Base-by-base conservation (phyloP, 1,284 basidiomycete species). In the Austroboletus novae-zelandiae region DNA sequence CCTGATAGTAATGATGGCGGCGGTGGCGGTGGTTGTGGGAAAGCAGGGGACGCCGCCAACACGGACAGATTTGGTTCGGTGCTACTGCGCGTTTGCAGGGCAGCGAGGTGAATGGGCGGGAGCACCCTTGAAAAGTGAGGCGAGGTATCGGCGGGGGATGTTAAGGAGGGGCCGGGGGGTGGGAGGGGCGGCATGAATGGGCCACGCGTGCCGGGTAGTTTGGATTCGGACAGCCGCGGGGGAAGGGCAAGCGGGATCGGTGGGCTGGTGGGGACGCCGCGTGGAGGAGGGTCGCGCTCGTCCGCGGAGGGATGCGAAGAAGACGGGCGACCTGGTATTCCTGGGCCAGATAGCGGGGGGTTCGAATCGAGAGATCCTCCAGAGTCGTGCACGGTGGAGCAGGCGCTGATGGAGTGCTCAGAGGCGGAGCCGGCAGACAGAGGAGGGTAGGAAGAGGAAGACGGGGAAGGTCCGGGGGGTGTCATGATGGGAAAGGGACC, bases 281-380 rank as follows among this genome's bases (percentile, higher is more conserved):
- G 53, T 2, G 20, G 20, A 23, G 61, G 47, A 29, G 51, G 34
- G 4, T 66, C 55, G 48, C 65, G 41, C 13, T 54, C 59, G 8
- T 53, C 61, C 20, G 52, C 41, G 23, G 67, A 62, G 9, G 54
- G 41, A 17, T 50, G 53, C 17, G 53, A 42, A n/a, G 62, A 47
- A 5, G 61, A 56, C 41, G 54, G 47, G 57, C 61, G 62, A 31
- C 81, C 81, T 45, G 82, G 80, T 57, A 85, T 77, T 5, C 81
- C 84, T 44, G 83, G 83, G 13, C 83, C 83, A 23, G 80, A 74
- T n/a, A 84, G 62, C 42, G 75, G 66, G 30, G 69, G 48, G 23
- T 66, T 69, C 10, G 64, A 59, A 42, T 75, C 73, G 30, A 56
- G 62, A 10, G 51, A 61, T 8, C 55, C 64, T 31, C 52, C 49